phyloP scores from a whole-genome alignment of 306 rosid species.

The Gillenia trifoliata region DNA sequence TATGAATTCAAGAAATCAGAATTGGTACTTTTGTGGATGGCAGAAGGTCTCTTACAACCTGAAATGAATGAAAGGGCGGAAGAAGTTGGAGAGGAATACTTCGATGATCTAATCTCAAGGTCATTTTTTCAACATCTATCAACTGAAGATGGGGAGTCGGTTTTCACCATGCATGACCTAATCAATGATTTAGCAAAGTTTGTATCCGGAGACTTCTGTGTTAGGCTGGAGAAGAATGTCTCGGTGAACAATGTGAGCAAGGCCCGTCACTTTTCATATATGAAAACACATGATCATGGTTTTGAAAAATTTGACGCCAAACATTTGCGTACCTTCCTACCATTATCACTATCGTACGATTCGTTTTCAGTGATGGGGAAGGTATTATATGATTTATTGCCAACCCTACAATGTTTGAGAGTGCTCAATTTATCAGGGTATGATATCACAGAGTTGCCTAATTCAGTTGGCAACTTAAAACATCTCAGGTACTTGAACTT shows the following conservation, averaged over 20 bases:
- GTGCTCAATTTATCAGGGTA: background rate
- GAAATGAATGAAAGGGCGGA: background rate
- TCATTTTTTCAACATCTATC: slow-evolving; percentile 18
- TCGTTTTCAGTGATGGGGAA: background rate
- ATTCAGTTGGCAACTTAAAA: background rate
- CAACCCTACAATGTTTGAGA: background rate
- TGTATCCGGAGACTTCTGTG: slow-evolving; percentile 5
- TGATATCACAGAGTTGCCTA: background rate
- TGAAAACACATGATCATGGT: background rate
- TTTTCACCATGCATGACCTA: slow-evolving; percentile 1
- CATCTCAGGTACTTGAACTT: slow-evolving; percentile 11
- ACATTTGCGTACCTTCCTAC: background rate
- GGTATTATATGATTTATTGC: background rate
- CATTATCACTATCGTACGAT: background rate
- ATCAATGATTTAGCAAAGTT: slow-evolving; percentile 6
- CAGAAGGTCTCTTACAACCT: slow-evolving; percentile 20
- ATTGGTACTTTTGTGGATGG: slow-evolving; percentile 37
- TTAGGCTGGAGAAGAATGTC: background rate
- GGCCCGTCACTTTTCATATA: slow-evolving; percentile 4
- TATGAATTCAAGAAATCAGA: slow-evolving; percentile 8
- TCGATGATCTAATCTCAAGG: slow-evolving; percentile 24
- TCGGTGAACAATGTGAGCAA: background rate
- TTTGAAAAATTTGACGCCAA: slow-evolving; percentile 4
- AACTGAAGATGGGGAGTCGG: background rate
- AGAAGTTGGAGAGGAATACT: slow-evolving; percentile 22